Conservation (phyloP, 108 stramenopile genomes). For the Conticribra guillardii region DNA sequence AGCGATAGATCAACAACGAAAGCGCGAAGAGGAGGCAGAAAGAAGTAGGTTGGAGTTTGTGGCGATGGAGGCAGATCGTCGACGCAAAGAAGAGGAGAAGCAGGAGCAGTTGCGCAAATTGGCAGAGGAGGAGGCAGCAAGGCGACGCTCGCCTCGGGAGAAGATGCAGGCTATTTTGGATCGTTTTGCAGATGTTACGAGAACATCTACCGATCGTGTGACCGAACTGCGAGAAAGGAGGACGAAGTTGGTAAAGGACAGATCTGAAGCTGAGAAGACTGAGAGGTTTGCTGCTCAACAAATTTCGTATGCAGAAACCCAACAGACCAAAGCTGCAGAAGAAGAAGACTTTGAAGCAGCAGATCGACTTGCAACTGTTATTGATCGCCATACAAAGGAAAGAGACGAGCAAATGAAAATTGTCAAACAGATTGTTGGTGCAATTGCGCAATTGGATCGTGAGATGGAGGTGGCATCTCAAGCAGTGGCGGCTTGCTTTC, state of each 20-base stretch:
- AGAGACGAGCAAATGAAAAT: slow-evolving; percentile 56
- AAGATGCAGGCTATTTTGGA: slow-evolving; percentile 28
- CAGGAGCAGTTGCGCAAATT: slow-evolving; percentile 3
- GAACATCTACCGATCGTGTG: slow-evolving; percentile 26
- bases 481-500: slow-evolving; percentile 66
- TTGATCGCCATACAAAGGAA: slow-evolving; percentile 68
- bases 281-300: slow-evolving; percentile 64
- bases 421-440: slow-evolving; percentile 49
- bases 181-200: slow-evolving; percentile 22
- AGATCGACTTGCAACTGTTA: slow-evolving; percentile 66
- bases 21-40: slow-evolving; percentile 6
- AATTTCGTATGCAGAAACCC: slow-evolving; percentile 64
- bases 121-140: slow-evolving; percentile 31
- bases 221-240: slow-evolving; percentile 46
- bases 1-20: slow-evolving; percentile 4
- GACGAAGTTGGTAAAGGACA: slow-evolving; percentile 56
- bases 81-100: slow-evolving; percentile 22
- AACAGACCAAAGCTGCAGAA: slow-evolving; percentile 75
- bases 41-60: slow-evolving; percentile 14
- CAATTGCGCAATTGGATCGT: slow-evolving; percentile 58
- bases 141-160: slow-evolving; percentile 38
- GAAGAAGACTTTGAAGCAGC: slow-evolving; percentile 89
- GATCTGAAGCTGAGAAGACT: slow-evolving; percentile 57
- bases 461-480: slow-evolving; percentile 55
- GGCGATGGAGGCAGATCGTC: slow-evolving; percentile 1